Conservation (phyloP, 352 stramenopile genomes). For the Blastocystis sp. region DNA sequence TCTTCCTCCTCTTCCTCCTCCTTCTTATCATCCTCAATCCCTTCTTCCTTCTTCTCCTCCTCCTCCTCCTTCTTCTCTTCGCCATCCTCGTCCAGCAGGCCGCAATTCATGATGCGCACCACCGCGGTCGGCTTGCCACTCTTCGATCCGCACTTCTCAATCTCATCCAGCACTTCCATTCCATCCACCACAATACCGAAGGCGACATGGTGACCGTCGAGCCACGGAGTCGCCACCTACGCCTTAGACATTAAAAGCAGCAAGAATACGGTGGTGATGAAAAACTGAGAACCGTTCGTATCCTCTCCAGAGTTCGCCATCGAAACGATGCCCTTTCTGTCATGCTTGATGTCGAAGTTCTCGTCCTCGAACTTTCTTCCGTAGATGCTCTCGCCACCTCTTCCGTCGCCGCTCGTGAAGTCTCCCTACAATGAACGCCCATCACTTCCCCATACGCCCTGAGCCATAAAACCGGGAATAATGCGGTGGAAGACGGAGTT, state of each 20-base stretch:
- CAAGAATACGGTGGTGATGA: slow-evolving; percentile 86
- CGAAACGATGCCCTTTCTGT: slow-evolving; percentile 83
- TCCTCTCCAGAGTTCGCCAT: slow-evolving; percentile 92
- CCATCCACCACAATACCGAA: slow-evolving; percentile 83
- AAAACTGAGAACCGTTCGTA: slow-evolving; percentile 95
- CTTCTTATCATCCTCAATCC: background rate
- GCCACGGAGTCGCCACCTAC: slow-evolving; percentile 85
- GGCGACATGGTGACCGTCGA: slow-evolving; percentile 90
- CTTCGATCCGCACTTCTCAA: slow-evolving; percentile 73
- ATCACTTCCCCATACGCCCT: slow-evolving; percentile 76
- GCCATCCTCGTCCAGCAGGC: background rate
- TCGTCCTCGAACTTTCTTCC: slow-evolving; percentile 89
- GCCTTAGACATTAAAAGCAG: background rate
- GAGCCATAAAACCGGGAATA: slow-evolving; percentile 98
- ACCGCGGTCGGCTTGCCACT: slow-evolving; percentile 30
- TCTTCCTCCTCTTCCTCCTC: background rate
- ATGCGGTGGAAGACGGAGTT: slow-evolving; percentile 97
- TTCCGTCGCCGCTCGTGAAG: slow-evolving; percentile 76
- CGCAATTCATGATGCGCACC: slow-evolving; percentile 31
- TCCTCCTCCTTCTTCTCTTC: background rate
- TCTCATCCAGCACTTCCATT: slow-evolving; percentile 81
- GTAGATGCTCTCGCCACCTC: slow-evolving; percentile 88
- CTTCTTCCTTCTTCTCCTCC: background rate
- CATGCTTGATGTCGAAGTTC: slow-evolving; percentile 90
- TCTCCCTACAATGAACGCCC: slow-evolving; percentile 8